Conservation (phyloP, 2,329 filamentous ascomycete species). For the Microcyclospora pomicola region DNA sequence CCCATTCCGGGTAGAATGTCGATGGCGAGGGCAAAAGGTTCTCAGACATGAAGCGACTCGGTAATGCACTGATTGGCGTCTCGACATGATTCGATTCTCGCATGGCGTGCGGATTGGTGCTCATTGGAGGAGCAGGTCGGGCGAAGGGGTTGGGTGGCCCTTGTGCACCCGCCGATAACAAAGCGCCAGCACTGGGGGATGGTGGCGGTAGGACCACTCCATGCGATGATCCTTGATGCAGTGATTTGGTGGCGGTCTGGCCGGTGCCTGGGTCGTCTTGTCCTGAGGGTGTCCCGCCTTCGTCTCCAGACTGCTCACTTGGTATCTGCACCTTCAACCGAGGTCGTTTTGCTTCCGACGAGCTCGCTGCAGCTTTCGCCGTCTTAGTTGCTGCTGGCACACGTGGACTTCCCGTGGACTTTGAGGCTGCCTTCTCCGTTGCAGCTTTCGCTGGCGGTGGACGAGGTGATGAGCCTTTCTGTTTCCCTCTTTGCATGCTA, state of each 20-base stretch:
- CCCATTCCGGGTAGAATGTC: conserved; percentile 87
- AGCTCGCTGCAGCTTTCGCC: background rate
- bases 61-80: conserved; percentile 86
- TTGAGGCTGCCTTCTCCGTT: conserved; percentile 11
- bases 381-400: conserved; percentile 60
- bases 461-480: conserved; percentile 38
- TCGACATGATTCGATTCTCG: conserved; percentile 39
- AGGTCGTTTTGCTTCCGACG: conserved; percentile 54
- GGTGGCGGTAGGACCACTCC: conserved; percentile 80
- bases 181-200: conserved; percentile 71
- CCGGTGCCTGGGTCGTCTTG: conserved; percentile 43
- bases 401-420: conserved; percentile 44
- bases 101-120: conserved; percentile 28
- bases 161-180: conserved; percentile 79
- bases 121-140: conserved; percentile 62
- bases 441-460: conserved; percentile 29
- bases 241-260: conserved; percentile 35
- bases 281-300: conserved; percentile 60
- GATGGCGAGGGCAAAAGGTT: conserved; percentile 82
- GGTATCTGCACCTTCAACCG: conserved; percentile 90
- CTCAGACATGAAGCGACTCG: conserved; percentile 77
- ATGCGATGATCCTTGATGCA: conserved; percentile 38
- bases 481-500: conserved; percentile 36
- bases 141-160: conserved; percentile 95
- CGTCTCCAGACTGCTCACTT: conserved; percentile 66